A percentile compares a stretch with the other conserved stretches of the same genome.
Conservation (phyloP, 768 basidiomycete species). For the Megacollybia marginata region DNA sequence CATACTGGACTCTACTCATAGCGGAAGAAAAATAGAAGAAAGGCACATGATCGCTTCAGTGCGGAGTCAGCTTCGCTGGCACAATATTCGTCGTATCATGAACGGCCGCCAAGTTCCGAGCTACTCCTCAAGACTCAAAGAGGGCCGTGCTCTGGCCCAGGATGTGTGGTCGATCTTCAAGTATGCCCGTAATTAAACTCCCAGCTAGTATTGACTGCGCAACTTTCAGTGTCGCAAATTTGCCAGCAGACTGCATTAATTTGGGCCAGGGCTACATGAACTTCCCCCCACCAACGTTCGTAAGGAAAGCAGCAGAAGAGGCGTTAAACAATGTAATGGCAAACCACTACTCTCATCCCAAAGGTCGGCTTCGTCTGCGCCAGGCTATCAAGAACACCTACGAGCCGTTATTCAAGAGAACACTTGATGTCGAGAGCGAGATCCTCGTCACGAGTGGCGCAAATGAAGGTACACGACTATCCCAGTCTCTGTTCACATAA, state of each 20-base stretch:
- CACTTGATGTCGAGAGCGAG: slow-evolving; percentile 78
- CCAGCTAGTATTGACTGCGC: neutral
- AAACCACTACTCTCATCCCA: slow-evolving; percentile 90
- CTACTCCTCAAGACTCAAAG: slow-evolving; percentile 63
- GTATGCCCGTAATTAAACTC: slow-evolving; percentile 29
- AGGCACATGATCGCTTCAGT: no score
- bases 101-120: no score
- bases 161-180: slow-evolving; percentile 94
- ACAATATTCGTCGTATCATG: no score
- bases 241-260: slow-evolving; percentile 90
- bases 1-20: no score
- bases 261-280: slow-evolving; percentile 96
- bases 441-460: slow-evolving; percentile 95
- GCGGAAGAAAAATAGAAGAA: no score
- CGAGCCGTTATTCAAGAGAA: slow-evolving; percentile 56
- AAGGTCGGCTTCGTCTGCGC: slow-evolving; percentile 80
- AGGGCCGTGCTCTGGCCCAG: slow-evolving; percentile 69
- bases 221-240: slow-evolving; percentile 63
- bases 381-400: slow-evolving; percentile 83
- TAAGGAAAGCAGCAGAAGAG: slow-evolving; percentile 62
- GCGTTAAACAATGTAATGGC: slow-evolving; percentile 55
- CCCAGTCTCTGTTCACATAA: neutral
- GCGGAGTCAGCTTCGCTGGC: no score
- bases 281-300: slow-evolving; percentile 78
- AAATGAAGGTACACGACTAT: slow-evolving; percentile 76